phyloP scores from a whole-genome alignment of 1,284 basidiomycete genomes.

The Laetiporus sulphureus region DNA sequence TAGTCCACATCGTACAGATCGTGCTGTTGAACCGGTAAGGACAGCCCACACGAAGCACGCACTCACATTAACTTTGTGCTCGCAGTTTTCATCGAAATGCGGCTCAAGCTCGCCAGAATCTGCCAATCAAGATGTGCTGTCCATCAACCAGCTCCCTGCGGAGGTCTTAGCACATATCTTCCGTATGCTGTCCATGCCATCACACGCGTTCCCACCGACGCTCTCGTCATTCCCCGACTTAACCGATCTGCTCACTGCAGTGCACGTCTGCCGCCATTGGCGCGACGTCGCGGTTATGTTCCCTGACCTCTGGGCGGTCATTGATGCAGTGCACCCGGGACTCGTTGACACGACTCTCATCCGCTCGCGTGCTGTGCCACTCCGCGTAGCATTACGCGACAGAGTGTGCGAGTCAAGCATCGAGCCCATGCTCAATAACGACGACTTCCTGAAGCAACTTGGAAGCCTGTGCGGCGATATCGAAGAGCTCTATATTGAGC shows the following conservation, averaged over 20 bases:
- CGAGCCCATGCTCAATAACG: conserved; percentile 11
- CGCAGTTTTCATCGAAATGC: too few relatives aligned
- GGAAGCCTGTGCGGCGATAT: conserved; percentile 8
- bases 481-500: conserved; percentile 13
- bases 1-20: too few relatives aligned
- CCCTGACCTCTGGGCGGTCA: conserved; percentile 19
- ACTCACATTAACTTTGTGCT: too few relatives aligned
- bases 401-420: conserved; percentile 4
- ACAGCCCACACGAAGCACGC: too few relatives aligned
- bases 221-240: background rate
- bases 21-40: too few relatives aligned
- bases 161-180: conserved; percentile 22
- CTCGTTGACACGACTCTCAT: conserved; percentile 14
- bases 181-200: conserved; percentile 7
- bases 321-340: conserved; percentile 15
- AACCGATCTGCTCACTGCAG: conserved; percentile 12
- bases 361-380: conserved; percentile 8
- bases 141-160: conserved; percentile 18
- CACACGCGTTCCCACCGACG: conserved; percentile 9
- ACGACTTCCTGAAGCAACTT: conserved; percentile 8
- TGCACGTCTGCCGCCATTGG: conserved; percentile 22
- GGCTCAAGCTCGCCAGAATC: too few relatives aligned
- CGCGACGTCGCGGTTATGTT: conserved; percentile 19
- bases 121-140: conserved; percentile 4
- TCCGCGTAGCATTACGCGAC: conserved; percentile 14